These are phyloP conservation scores for Celoporthe dispersa DNA, from an alignment of 2,329 filamentous ascomycete genomes.

Conservation along the genomic window DNA sequence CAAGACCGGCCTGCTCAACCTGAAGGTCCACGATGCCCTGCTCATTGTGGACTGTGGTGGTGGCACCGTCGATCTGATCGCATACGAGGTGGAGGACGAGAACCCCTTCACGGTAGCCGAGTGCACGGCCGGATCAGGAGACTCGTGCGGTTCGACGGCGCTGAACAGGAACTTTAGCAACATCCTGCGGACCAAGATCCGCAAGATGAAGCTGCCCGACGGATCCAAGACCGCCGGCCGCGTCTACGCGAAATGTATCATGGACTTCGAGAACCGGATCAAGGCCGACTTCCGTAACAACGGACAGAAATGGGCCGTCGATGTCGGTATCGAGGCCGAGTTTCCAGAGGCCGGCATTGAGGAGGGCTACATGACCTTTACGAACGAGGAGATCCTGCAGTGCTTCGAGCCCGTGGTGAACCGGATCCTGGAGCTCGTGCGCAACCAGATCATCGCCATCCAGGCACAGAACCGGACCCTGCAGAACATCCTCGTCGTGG, in stretches of 20 bases:
- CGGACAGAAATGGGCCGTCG: conserved; percentile 98
- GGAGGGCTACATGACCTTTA: conserved; percentile 99
- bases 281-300: conserved; percentile 99
- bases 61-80: conserved; percentile 98
- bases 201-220: conserved; percentile 98
- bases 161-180: conserved; percentile 98
- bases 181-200: conserved; percentile 94
- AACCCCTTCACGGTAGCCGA: conserved; percentile 96
- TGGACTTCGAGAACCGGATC: conserved; percentile 99
- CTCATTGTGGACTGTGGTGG: conserved; percentile 98
- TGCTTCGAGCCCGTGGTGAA: conserved; percentile 99
- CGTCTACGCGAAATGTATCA: conserved; percentile 99
- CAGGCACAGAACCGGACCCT: conserved; percentile 93
- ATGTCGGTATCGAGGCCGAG: conserved; percentile 97
- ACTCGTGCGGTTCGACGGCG: conserved; percentile 97
- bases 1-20: conserved; percentile 91
- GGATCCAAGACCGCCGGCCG: conserved; percentile 96
- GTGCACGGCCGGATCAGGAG: conserved; percentile 95
- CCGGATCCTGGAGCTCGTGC: conserved; percentile 90
- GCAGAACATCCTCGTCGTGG: conserved; percentile 96
- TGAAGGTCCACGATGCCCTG: conserved; percentile 98
- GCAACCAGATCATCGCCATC: conserved; percentile 98
- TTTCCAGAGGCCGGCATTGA: conserved; percentile 98
- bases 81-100: conserved; percentile 98
- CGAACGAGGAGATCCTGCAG: conserved; percentile 97